Conservation (phyloP, 306 rosid genomes). For the Alnus rubra region DNA sequence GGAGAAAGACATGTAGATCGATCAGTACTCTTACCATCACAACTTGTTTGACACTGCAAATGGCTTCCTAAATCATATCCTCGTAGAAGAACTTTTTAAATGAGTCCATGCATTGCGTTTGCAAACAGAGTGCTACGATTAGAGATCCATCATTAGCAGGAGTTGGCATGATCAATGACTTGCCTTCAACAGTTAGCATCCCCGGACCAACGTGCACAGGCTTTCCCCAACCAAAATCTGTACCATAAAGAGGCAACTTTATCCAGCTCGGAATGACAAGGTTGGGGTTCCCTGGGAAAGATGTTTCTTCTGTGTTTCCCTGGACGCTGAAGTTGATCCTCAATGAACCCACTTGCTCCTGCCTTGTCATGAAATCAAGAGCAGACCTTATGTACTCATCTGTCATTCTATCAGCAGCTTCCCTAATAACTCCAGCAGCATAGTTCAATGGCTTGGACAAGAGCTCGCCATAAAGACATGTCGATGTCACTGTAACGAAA, state of each 20-base stretch:
- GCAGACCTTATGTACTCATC: constrained; percentile 29
- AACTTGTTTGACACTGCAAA: too few species aligned
- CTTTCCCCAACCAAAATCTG: constrained; percentile 41
- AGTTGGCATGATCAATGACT: constrained; percentile 30
- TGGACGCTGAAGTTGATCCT: constrained; percentile 36
- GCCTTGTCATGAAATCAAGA: constrained; percentile 16
- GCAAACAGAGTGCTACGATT: constrained; percentile 32
- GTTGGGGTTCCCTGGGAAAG: constrained; percentile 28
- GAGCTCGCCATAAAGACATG: background rate
- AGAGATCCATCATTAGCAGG: constrained; percentile 25
- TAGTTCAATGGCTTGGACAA: too few species aligned
- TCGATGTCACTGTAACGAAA: constrained; percentile 27
- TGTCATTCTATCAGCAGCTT: constrained; percentile 22
- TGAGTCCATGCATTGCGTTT: constrained; percentile 22
- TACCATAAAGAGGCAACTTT: constrained; percentile 30
- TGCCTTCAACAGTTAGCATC: constrained; percentile 41
- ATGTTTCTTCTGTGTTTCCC: background rate
- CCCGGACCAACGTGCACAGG: constrained; percentile 42
- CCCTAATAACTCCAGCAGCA: constrained; percentile 7
- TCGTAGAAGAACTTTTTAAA: constrained; percentile 24
- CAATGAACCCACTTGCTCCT: constrained; percentile 20
- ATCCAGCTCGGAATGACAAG: constrained; percentile 43
- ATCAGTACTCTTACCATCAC: too few species aligned
- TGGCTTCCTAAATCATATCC: too few species aligned
- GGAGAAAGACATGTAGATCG: too few species aligned